A percentile compares a stretch with the other conserved stretches of the same genome.
Conservation (phyloP, 495 filamentous ascomycete genomes). For the Tuber calosporum region DNA sequence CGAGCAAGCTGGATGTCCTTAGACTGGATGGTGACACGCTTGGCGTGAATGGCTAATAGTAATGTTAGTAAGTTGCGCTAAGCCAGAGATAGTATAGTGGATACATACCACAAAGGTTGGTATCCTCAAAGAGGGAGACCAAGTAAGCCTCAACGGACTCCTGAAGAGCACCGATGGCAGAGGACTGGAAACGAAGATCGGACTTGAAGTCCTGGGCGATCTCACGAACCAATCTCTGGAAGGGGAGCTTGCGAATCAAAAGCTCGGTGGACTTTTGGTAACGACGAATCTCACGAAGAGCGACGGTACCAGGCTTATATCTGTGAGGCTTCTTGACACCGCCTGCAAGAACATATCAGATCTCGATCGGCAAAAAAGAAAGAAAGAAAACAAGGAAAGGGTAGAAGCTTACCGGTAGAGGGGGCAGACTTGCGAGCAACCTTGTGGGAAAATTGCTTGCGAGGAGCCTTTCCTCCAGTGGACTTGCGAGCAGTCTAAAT, state of each 20-base stretch:
- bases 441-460: slow-evolving; percentile 93
- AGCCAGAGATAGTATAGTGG: background rate
- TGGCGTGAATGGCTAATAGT: slow-evolving; percentile 78
- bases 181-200: slow-evolving; percentile 99
- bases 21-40: slow-evolving; percentile 93
- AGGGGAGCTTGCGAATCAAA: slow-evolving; percentile 99
- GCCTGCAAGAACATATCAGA: slow-evolving; percentile 55
- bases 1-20: slow-evolving; percentile 98
- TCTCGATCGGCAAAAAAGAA: background rate
- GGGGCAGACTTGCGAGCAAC: slow-evolving; percentile 70
- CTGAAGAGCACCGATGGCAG: slow-evolving; percentile 98
- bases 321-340: slow-evolving; percentile 99
- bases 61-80: slow-evolving; percentile 21
- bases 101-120: slow-evolving; percentile 77
- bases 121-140: slow-evolving; percentile 99
- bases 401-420: slow-evolving; percentile 50
- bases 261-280: slow-evolving; percentile 99
- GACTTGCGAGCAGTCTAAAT: slow-evolving; percentile 87
- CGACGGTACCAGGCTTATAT: slow-evolving; percentile 99
- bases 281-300: slow-evolving; percentile 99
- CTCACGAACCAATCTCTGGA: slow-evolving; percentile 99
- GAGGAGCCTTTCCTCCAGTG: slow-evolving; percentile 98
- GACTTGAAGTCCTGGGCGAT: slow-evolving; percentile 99
- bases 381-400: slow-evolving; percentile 4
- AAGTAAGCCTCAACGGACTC: slow-evolving; percentile 99